These are phyloP conservation scores for Aureobasidium musti DNA, from an alignment of 2,329 filamentous ascomycete species.

Conservation along the genomic window DNA sequence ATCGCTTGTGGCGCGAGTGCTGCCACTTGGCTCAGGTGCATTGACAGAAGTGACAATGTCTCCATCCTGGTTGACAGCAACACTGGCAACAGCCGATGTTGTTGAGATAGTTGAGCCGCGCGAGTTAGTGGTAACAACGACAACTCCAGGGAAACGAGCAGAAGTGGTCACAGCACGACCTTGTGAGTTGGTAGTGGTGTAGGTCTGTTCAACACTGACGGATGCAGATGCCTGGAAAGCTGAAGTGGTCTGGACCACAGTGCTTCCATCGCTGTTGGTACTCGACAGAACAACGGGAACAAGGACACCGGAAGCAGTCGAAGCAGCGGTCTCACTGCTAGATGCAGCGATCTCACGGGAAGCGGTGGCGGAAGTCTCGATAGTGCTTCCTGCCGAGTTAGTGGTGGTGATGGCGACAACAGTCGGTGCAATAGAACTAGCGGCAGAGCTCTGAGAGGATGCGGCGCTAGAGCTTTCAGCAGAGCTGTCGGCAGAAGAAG, in stretches of 20 bases:
- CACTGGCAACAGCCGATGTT: constrained; percentile 44
- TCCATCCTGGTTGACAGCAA: constrained; percentile 44
- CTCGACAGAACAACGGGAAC: constrained; percentile 46
- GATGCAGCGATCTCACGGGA: constrained; percentile 30
- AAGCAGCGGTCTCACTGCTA: constrained; percentile 31
- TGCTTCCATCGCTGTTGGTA: constrained; percentile 43
- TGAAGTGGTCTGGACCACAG: constrained; percentile 43
- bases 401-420: constrained; percentile 37
- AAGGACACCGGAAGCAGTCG: constrained; percentile 41
- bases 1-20: constrained; percentile 18
- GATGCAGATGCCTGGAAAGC: constrained; percentile 43
- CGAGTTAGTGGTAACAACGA: constrained; percentile 45
- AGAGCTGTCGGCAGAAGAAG: constrained; percentile 17
- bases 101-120: constrained; percentile 43
- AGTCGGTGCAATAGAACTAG: constrained; percentile 30
- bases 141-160: constrained; percentile 41
- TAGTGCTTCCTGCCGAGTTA: constrained; percentile 33
- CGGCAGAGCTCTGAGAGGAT: constrained; percentile 23
- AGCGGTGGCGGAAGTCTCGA: constrained; percentile 32
- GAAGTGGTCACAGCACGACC: constrained; percentile 41
- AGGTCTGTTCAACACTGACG: constrained; percentile 37
- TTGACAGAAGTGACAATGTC: constrained; percentile 45
- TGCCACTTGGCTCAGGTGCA: constrained; percentile 38
- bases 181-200: constrained; percentile 39
- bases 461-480: not conserved